Evolutionary conservation across 768 basidiomycete genomes (phyloP), one percentile per base, ranked within the genome.

Genomic region (Clitopilus passeckerianus): DNA sequence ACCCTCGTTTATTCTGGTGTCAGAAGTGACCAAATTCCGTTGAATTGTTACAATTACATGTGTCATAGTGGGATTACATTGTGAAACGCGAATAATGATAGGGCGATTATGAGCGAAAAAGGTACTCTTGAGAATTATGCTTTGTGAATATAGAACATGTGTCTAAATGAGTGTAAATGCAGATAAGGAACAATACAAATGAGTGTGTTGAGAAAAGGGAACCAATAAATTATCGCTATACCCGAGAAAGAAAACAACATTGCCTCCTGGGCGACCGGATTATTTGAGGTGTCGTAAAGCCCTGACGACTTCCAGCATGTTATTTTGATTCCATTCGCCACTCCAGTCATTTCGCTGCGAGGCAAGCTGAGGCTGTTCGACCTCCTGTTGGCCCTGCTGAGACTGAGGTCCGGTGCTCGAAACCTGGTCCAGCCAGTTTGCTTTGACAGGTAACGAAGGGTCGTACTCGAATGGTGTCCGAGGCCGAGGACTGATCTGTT

Each of bases 321-420:
- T 64, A 2, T 43, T 56, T 15, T 54, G 55, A 57, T 73, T 73
- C 72, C 72, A 73, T 46, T 71, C 64, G n/a, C 72, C 72, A 4
- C 66, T 62, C 70, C 70, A 73, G 6, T 63, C 37, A 16, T 64
- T 59, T 43, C 64, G 66, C 10, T 64, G 54, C 2, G 59, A 54
- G 5, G 27, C 57, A 10, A 54, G 53, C 8, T 34, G 54, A 34
- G 62, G 15, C 20, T 34, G 50, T 41, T 56, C 60, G 34, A 50
- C 59, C 22, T 61, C 43, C 22, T 14, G 35, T 34, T 43, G 52
- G 56, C 41, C 22, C 30, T 30, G 53, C 2, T 57, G 46, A 0
- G 60, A 55, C 3, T 3, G 10, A 5, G 10, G 10, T n/a, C 12
- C 12, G 16, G 16, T 7, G 5, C 46, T 18, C 46, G 46, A 23